Evolutionary conservation across 192 early-diverging fungal species (phyloP), one percentile per base, ranked within the genome.

Genomic region (Kappamyces sp.): DNA sequence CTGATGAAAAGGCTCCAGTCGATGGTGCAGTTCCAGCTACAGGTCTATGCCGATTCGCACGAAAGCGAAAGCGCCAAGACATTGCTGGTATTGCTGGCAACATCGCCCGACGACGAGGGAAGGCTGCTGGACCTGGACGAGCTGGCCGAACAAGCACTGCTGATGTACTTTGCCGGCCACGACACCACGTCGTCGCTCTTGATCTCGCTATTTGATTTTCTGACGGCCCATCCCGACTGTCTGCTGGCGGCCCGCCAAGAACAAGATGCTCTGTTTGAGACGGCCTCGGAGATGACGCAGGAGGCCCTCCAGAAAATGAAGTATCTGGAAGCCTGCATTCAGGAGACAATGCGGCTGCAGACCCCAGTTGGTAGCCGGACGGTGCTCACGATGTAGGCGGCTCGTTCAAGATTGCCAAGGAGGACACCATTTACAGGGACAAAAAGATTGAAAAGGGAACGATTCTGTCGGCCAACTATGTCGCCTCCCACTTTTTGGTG

Each of bases 161-260:
- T 55, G 11, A 55, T 55, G 54, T 29, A 43, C 4, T 55, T 55
- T 55, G 54, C 54, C 45, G 54, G 54, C 1, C 54, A 55, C 31
- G 54, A 55, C 40, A 55, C 54, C 22, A 29, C 54, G 15, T 5
- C 29, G 9, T 55, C 54, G 0, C 15, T 14, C 3, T 30, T 55
- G 15, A 34, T 55, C 22, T 32, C 29, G 2, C 36, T 40, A 3
- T 12, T 55, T 2, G 5, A 15, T 14, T 55, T 32, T 6, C 14
- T 55, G 5, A 9, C 9, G 7, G 15, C 32, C 22, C 34, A 55
- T 55, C 54, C 54, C 40, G 54, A 55, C 11, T 30, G 29, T 11
- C 32, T 55, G 4, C 39, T 43, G 31, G 22, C 2, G 6, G 37
- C 40, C 15, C 5, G 38, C 3, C 3, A 55, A 7, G 54, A 55